A percentile compares a stretch with the other conserved stretches of the same genome.
These are phyloP conservation scores for Pachyrhizus erosus DNA, from an alignment of 306 rosid species.

Conservation along the genomic window DNA sequence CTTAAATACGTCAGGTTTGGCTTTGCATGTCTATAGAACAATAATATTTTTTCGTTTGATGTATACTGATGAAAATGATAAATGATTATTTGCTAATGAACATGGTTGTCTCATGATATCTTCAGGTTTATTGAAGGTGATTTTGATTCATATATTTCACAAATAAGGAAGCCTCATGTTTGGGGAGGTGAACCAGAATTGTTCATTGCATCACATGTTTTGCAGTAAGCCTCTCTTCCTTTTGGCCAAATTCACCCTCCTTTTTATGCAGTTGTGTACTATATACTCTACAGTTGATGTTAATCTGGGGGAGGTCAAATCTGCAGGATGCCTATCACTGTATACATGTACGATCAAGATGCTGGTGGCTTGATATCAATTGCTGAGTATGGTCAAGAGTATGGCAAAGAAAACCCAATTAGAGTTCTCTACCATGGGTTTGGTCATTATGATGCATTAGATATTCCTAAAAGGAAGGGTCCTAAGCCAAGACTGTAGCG, in stretches of 20 bases:
- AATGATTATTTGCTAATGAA: slow-evolving; percentile 34
- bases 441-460: slow-evolving; percentile 93
- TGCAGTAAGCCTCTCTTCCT: slow-evolving; percentile 59
- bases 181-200: slow-evolving; percentile 99
- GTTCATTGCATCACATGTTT: slow-evolving; percentile 93
- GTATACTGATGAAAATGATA: slow-evolving; percentile 8
- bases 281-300: not conserved
- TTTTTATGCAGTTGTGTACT: not conserved
- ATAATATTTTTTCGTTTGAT: not conserved
- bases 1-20: not conserved
- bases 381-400: slow-evolving; percentile 95
- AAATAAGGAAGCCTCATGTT: slow-evolving; percentile 80
- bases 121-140: slow-evolving; percentile 96
- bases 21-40: not conserved
- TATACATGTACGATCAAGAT: slow-evolving; percentile 83
- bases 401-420: slow-evolving; percentile 78
- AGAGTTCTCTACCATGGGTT: slow-evolving; percentile 87
- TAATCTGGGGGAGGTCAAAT: slow-evolving; percentile 29
- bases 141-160: slow-evolving; percentile 76
- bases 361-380: slow-evolving; percentile 89
- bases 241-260: slow-evolving; percentile 16
- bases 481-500: slow-evolving; percentile 60
- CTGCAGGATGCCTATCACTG: slow-evolving; percentile 93
- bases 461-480: slow-evolving; percentile 60
- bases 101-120: slow-evolving; percentile 39